These are phyloP conservation scores for Chamaecyparis obtusa DNA, from an alignment of 75 land plant genomes.

Conservation along the genomic window DNA sequence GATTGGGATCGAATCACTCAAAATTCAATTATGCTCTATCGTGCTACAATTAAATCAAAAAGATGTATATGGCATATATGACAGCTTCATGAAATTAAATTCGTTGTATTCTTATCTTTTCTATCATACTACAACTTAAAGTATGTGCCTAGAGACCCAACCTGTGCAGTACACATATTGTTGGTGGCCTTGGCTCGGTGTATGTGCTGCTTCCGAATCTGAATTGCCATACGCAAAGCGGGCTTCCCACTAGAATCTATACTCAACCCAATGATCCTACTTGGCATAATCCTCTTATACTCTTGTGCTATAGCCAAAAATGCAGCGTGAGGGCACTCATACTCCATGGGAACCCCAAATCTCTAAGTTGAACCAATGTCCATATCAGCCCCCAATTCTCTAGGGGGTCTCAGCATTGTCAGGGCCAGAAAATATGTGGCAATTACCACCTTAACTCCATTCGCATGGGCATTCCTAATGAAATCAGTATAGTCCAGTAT, in stretches of 20 bases:
- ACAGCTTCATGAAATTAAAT: neutral
- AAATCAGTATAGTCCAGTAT: slow-evolving; percentile 2
- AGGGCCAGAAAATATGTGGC: slow-evolving; percentile 17
- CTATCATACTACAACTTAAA: neutral
- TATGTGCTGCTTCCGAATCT: slow-evolving; percentile 19
- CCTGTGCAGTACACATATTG: slow-evolving; percentile 28
- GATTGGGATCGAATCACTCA: neutral
- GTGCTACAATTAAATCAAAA: neutral
- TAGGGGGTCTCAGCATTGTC: slow-evolving; percentile 16
- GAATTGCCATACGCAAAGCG: slow-evolving; percentile 22
- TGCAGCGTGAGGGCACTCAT: slow-evolving; percentile 18
- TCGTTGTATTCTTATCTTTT: neutral
- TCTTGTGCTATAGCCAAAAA: slow-evolving; percentile 21
- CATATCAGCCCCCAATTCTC: slow-evolving; percentile 22
- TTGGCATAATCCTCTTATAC: slow-evolving; percentile 20
- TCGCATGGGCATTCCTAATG: slow-evolving; percentile 6
- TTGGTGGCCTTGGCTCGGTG: slow-evolving; percentile 21
- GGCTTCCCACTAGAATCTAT: slow-evolving; percentile 21
- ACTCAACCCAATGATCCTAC: slow-evolving; percentile 18
- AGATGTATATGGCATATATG: neutral
- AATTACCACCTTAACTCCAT: slow-evolving; percentile 19
- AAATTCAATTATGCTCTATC: neutral
- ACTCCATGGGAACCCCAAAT: slow-evolving; percentile 22
- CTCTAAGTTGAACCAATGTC: slow-evolving; percentile 19
- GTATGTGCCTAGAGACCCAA: neutral